phyloP scores from a whole-genome alignment of 1,284 basidiomycete species.

The Clitocybe nebularis region DNA sequence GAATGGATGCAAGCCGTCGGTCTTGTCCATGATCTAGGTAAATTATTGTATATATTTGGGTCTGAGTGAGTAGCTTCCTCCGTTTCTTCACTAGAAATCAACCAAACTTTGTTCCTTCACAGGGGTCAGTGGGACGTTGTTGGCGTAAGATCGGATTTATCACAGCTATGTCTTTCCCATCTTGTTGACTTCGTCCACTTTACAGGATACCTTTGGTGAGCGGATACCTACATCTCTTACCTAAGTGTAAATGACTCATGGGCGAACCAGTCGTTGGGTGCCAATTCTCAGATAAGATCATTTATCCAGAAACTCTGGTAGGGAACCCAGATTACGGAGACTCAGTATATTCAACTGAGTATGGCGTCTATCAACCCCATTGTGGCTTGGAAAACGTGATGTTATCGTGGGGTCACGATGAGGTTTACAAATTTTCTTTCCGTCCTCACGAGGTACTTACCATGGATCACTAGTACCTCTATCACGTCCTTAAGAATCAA shows the following conservation, averaged over 20 bases:
- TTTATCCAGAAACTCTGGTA: slow-evolving; percentile 83
- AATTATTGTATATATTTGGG: slow-evolving; percentile 78
- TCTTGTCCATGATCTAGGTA: slow-evolving; percentile 85
- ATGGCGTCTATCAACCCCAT: slow-evolving; percentile 79
- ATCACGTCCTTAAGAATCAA: slow-evolving; percentile 74
- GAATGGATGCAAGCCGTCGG: slow-evolving; percentile 90
- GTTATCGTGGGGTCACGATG: slow-evolving; percentile 90
- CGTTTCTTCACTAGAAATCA: not conserved
- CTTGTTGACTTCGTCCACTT: slow-evolving; percentile 12
- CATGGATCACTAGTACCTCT: slow-evolving; percentile 56
- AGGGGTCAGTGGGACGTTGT: slow-evolving; percentile 90
- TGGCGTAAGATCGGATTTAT: slow-evolving; percentile 47
- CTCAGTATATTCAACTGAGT: slow-evolving; percentile 72
- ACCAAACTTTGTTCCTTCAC: not conserved
- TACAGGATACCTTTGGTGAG: slow-evolving; percentile 69
- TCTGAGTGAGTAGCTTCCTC: slow-evolving; percentile 37
- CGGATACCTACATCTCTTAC: slow-evolving; percentile 8
- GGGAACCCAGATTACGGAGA: slow-evolving; percentile 76
- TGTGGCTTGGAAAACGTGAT: slow-evolving; percentile 91
- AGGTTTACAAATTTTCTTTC: slow-evolving; percentile 43
- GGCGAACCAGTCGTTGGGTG: slow-evolving; percentile 67
- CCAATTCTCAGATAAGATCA: slow-evolving; percentile 78
- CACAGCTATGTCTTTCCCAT: slow-evolving; percentile 3
- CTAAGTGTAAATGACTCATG: slow-evolving; percentile 4
- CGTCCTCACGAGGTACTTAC: slow-evolving; percentile 7